Base-by-base conservation (phyloP, 208 protist genomes). In the Leishmania guyanensis region DNA sequence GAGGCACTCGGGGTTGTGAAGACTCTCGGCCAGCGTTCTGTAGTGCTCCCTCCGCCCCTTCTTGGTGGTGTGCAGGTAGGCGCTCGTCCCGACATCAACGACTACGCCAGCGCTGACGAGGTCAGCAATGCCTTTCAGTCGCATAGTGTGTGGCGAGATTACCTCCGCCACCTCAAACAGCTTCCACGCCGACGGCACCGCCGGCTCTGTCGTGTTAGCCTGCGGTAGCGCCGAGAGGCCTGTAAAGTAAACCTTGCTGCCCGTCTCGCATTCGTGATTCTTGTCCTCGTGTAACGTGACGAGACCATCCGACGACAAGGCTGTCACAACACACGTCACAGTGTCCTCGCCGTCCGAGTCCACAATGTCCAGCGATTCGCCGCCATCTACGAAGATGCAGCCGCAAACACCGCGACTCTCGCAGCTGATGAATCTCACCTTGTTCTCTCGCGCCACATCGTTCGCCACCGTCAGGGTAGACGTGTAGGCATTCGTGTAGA, bases 1-100 rank as follows among this genome's bases (percentile, higher is more conserved):
- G 53, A 86, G 43, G 74, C 90, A 96, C 51, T 91, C 88, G 16
- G 96, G 96, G 3, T 82, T 72, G 33, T 16, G 68, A 33, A 97
- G 62, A 74, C 92, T 94, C 51, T 86, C 79, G 62, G 77, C 84
- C 20, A 98, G 79, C n/a, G 86, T 83, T 58, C 85, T 77, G 80
- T 96, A 97, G 68, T 74, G 58, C 77, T 98, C 70, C 6, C 58
- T 69, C 10, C 86, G 75, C 20, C 90, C 75, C 70, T 89, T 91
- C 88, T 98, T 99, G 9, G 98, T 97, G 14, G 97, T 95, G 83
- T 96, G 94, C 51, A 99, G 86, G 87, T 98, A 98, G 66, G 97
- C 91, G 26, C 81, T 86, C 53, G 78, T 89, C 51, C 92, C 92
- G 69, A 92, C 77, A 16, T 94, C 79, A 53, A 94, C 78, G 14